Conservation (phyloP, 1,284 basidiomycete species). For the Marasmius tenuissimus region DNA sequence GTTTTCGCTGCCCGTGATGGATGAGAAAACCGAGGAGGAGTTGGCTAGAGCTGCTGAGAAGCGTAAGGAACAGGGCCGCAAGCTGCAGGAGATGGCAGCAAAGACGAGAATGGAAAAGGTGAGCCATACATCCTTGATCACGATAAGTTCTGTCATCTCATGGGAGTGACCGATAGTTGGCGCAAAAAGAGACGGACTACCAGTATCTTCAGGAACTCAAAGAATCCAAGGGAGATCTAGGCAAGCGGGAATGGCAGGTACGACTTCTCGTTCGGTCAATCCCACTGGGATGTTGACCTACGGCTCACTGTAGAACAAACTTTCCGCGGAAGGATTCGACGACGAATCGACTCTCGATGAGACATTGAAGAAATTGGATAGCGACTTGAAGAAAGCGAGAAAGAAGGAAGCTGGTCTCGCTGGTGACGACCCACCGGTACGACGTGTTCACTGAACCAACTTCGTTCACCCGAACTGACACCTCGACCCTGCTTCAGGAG, state of each 20-base stretch:
- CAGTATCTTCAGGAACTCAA: slow-evolving; percentile 69
- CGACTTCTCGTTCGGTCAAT: slow-evolving; percentile 16
- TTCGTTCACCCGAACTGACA: neutral
- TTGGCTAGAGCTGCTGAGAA: slow-evolving; percentile 76
- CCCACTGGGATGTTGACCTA: too few species aligned
- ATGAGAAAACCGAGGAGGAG: slow-evolving; percentile 94
- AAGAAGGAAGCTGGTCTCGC: slow-evolving; percentile 71
- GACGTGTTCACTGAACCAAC: slow-evolving; percentile 14
- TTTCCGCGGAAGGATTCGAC: slow-evolving; percentile 78
- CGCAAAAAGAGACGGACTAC: slow-evolving; percentile 84
- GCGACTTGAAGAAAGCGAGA: slow-evolving; percentile 62
- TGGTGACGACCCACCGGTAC: slow-evolving; percentile 54
- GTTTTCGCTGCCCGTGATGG: slow-evolving; percentile 64
- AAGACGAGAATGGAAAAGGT: slow-evolving; percentile 87
- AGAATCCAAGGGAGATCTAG: slow-evolving; percentile 65
- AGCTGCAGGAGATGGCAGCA: slow-evolving; percentile 92
- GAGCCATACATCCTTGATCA: slow-evolving; percentile 7
- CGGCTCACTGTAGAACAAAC: slow-evolving; percentile 42
- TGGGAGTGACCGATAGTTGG: slow-evolving; percentile 43
- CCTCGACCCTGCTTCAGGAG: slow-evolving; percentile 26
- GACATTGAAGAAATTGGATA: slow-evolving; percentile 77
- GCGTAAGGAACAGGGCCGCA: slow-evolving; percentile 81
- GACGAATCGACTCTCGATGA: slow-evolving; percentile 66
- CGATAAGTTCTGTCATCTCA: neutral
- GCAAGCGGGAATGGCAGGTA: slow-evolving; percentile 76